Base-by-base conservation (phyloP, 805 yeast species). In the Cyberlindnera subsufficiens region DNA sequence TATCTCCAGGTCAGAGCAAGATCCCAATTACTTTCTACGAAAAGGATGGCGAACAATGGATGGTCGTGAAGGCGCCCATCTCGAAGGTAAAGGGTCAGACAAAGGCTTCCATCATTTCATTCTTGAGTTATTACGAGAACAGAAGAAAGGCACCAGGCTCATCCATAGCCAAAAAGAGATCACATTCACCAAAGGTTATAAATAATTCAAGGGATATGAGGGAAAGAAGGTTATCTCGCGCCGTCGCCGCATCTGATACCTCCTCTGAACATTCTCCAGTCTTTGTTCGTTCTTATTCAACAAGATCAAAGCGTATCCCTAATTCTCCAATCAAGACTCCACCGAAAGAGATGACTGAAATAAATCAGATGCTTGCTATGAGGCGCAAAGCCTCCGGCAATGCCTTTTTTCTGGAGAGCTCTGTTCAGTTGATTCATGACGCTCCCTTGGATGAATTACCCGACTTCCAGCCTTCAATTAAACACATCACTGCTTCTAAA, bases 391-490 rank as follows among this genome's bases (percentile, higher is more conserved):
- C 3, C 19, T 22, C 22, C 9, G 37, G 31, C 6, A 13, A 4
- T 2, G 42, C 39, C 9, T 54, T 54, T 25, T 40, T 56, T 27
- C 29, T 41, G 7, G 17, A 37, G 2, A 32, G 44, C 14, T 43
- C 46, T 9, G 59, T 50, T n/a, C 54, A 52, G 18, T 33, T 46
- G 14, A 49, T 56, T 30, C 59, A 55, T 39, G 53, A 51, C 13
- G n/a, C 46, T 19, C 25, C 35, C 2, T 14, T 43, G 15, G 35
- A 37, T 2, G 34, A 38, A 3, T 34, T 56, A 8, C 59, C 59
- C 30, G 39, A 46, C 35, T 54, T 53, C 38, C 40, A 38, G 13
- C 59, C 60, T n/a, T 25, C 44, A 10, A 31, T 50, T 30, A 27
- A 25, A 1, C 38, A 42, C 16, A 33, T 54, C 17, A 40, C 49